Evolutionary conservation across 225 moss, liverwort and hornwort species (phyloP), one percentile per base, ranked within the genome.

Genomic region (Marchantia polymorpha): DNA sequence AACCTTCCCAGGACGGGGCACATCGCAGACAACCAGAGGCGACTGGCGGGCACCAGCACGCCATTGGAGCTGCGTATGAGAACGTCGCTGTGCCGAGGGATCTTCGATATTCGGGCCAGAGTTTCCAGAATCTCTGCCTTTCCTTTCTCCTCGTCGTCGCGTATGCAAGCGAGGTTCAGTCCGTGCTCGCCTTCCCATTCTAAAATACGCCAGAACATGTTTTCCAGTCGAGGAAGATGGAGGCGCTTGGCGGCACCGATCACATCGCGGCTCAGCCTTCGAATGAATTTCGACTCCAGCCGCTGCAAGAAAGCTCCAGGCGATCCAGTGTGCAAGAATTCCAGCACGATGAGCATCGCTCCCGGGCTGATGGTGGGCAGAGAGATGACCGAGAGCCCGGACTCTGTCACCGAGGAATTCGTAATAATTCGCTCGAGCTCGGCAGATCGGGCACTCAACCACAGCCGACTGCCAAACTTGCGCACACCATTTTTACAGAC

Each of bases 401-500:
- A 25, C 54, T 73, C 73, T 26, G 52, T 73, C n/a, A 52, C 14
- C 50, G 70, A 48, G 22, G 52, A 12, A 53, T 73, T 73, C 16
- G 12, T 25, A n/a, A 76, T 19, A 19, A 16, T 25, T 10, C 39
- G 59, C 60, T 60, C 54, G 30, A 76, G 54, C 1, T 20, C 75
- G 30, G 59, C 31, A 19, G 31, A 58, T 20, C 59, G 59, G 14
- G 75, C 75, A 61, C 75, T 58, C 46, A 76, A 58, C 60, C 56
- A 58, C 30, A 60, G 14, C 20, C 75, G 75, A 20, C 56, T 76
- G 10, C 52, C 75, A 60, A 59, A 60, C 75, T 53, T 46, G 14
- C 56, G 59, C 54, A 58, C 59, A 1, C 60, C 75, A 16, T 76
- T 46, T 61, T 76, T 58, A 47, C 75, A 76, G 1, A 76, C 31